Evolutionary conservation across 148 eudicot species (phyloP).

Genomic region (Arbutus unedo): DNA sequence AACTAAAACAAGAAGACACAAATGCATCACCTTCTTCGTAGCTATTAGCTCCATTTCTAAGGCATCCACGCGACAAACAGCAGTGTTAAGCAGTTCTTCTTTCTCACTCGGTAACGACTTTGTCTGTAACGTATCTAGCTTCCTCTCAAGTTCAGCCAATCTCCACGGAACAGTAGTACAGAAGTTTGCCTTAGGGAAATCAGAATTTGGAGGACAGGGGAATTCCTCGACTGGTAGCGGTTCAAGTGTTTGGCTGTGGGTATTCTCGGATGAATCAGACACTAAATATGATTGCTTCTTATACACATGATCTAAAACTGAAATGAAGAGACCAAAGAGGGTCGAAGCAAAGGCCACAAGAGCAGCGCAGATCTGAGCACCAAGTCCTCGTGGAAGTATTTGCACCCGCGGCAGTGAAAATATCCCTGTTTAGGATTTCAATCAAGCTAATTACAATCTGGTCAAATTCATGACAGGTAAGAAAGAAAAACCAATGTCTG

Average conservation of each 20-base stretch:
- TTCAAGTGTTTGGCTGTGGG: no score
- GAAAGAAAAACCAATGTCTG: no score
- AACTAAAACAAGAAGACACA: neutral
- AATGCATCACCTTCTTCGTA: conserved; percentile 42
- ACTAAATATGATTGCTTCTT: conserved; percentile 10
- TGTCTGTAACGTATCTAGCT: conserved; percentile 45
- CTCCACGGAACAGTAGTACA: conserved; percentile 39
- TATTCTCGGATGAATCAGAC: no score
- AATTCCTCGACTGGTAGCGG: neutral
- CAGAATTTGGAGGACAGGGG: conserved; percentile 27
- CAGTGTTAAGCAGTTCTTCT: conserved; percentile 65
- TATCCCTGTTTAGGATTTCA: conserved; percentile 24
- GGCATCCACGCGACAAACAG: conserved; percentile 73
- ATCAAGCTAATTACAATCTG: neutral
- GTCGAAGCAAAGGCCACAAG: conserved; percentile 35
- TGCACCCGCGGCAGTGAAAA: conserved; percentile 11
- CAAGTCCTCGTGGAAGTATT: conserved; percentile 18
- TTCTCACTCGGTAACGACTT: conserved; percentile 63
- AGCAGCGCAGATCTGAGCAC: conserved; percentile 27
- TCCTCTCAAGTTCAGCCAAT: conserved; percentile 67
- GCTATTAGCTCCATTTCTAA: conserved; percentile 79
- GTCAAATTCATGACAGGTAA: neutral
- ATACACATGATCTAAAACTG: conserved; percentile 20
- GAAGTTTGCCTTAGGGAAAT: conserved; percentile 25
- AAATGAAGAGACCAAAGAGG: conserved; percentile 22